These are phyloP conservation scores for Pythium diclinum DNA, from an alignment of 352 stramenopile genomes.

Conservation along the genomic window DNA sequence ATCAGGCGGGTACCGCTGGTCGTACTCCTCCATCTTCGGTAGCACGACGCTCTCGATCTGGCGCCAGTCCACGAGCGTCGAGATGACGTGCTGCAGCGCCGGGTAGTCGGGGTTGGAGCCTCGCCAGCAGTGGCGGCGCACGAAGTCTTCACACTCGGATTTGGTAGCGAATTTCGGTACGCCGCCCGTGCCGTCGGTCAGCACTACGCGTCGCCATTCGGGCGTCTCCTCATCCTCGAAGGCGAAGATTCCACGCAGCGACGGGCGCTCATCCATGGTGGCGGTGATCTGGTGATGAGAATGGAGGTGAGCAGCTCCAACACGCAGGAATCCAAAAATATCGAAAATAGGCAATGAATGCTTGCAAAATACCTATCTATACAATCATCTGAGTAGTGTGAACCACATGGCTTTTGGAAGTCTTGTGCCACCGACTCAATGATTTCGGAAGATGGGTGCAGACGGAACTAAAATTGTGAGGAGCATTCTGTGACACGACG, in stretches of 20 bases:
- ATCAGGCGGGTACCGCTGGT: constrained; percentile 54
- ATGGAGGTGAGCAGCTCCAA: background rate
- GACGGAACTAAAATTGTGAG: background rate
- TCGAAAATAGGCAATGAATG: background rate
- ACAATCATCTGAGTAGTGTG: background rate
- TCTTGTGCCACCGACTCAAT: background rate
- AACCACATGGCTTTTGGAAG: background rate
- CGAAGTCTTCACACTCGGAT: constrained; percentile 87
- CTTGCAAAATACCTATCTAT: constrained; percentile 7
- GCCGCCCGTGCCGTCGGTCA: constrained; percentile 55
- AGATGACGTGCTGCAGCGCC: constrained; percentile 91
- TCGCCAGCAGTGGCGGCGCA: constrained; percentile 77
- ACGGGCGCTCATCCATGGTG: constrained; percentile 34
- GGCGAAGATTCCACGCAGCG: constrained; percentile 80
- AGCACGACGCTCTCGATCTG: constrained; percentile 73
- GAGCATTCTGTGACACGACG: constrained; percentile 7
- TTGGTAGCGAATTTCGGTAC: constrained; percentile 89
- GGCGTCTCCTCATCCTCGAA: constrained; percentile 86
- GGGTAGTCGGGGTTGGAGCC: constrained; percentile 90
- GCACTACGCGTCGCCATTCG: constrained; percentile 70
- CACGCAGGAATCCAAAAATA: background rate
- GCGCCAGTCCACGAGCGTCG: constrained; percentile 88
- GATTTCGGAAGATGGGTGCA: background rate
- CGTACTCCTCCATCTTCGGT: constrained; percentile 77
- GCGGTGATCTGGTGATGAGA: background rate